A percentile compares a stretch with the other conserved stretches of the same genome.
phyloP scores from a whole-genome alignment of 768 basidiomycete genomes.

The Podaxis carcinomalis region DNA sequence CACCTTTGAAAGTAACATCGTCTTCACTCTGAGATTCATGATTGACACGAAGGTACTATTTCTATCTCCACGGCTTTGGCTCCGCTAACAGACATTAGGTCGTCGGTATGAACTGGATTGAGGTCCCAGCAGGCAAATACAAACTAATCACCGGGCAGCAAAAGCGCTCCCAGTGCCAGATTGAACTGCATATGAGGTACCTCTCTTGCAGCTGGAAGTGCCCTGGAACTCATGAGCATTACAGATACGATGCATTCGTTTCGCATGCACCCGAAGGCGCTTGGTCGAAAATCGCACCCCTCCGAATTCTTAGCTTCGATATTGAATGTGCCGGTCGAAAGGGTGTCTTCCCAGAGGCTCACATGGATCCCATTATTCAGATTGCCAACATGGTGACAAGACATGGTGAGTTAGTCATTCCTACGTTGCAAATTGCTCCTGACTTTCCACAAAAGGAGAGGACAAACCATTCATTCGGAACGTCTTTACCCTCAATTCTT shows the following conservation, averaged over 20 bases:
- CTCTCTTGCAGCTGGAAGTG: constrained; percentile 12
- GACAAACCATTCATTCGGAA: constrained; percentile 92
- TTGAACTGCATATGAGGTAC: constrained; percentile 79
- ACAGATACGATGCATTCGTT: constrained; percentile 78
- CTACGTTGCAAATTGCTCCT: not conserved
- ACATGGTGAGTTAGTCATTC: constrained; percentile 60
- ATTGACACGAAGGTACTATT: constrained; percentile 81
- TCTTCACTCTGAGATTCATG: constrained; percentile 92
- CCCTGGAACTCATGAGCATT: not conserved
- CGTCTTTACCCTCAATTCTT: constrained; percentile 92
- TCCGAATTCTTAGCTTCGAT: constrained; percentile 95
- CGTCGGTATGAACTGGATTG: constrained; percentile 99
- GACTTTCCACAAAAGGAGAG: constrained; percentile 55
- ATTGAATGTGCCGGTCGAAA: constrained; percentile 98
- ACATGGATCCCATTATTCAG: constrained; percentile 92
- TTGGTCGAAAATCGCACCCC: constrained; percentile 90
- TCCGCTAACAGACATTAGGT: constrained; percentile 44
- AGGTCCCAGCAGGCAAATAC: constrained; percentile 83
- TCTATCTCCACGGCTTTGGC: not conserved
- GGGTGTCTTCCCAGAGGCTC: constrained; percentile 93
- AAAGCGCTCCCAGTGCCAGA: constrained; percentile 80
- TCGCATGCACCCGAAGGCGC: constrained; percentile 90
- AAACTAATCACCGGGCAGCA: constrained; percentile 48
- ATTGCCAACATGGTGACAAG: constrained; percentile 99
- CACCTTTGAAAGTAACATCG: constrained; percentile 94